Conservation (phyloP, 805 yeast species). For the Ogataea henricii region DNA sequence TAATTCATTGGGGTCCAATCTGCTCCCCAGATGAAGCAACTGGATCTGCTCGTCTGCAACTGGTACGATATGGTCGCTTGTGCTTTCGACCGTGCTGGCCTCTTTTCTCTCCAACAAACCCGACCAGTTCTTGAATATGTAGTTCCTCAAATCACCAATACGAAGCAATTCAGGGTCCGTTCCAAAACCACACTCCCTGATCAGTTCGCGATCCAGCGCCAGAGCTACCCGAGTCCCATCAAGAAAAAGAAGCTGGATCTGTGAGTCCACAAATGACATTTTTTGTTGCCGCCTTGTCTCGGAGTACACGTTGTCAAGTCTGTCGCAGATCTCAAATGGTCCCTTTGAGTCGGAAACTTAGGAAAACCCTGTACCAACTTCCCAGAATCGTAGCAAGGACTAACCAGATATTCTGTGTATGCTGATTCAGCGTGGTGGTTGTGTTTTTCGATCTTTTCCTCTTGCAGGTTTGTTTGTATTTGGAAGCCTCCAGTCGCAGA, state of each 20-base stretch:
- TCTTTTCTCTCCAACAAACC: conserved; percentile 10
- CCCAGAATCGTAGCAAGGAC: neutral
- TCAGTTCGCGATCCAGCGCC: conserved; percentile 15
- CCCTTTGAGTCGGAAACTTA: neutral
- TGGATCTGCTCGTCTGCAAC: conserved; percentile 32
- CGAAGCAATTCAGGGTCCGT: conserved; percentile 15
- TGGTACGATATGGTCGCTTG: conserved; percentile 16
- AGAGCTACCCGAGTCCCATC: conserved; percentile 27
- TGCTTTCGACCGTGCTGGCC: conserved; percentile 12
- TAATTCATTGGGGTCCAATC: conserved; percentile 30
- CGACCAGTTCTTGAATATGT: conserved; percentile 31
- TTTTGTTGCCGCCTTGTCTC: too few relatives aligned
- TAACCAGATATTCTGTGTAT: neutral
- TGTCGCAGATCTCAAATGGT: neutral
- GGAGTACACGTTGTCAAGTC: too few relatives aligned
- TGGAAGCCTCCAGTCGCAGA: too few relatives aligned
- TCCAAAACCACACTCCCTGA: conserved; percentile 14
- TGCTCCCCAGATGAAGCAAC: conserved; percentile 32
- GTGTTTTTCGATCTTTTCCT: too few relatives aligned
- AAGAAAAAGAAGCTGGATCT: conserved; percentile 24
- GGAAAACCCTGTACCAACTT: neutral
- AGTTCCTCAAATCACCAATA: conserved; percentile 33
- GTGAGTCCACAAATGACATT: conserved; percentile 11
- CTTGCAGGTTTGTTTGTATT: too few relatives aligned
- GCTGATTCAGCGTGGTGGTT: neutral